Evolutionary conservation across 345 rosid genomes (phyloP).

Genomic region (Viola odorata): DNA sequence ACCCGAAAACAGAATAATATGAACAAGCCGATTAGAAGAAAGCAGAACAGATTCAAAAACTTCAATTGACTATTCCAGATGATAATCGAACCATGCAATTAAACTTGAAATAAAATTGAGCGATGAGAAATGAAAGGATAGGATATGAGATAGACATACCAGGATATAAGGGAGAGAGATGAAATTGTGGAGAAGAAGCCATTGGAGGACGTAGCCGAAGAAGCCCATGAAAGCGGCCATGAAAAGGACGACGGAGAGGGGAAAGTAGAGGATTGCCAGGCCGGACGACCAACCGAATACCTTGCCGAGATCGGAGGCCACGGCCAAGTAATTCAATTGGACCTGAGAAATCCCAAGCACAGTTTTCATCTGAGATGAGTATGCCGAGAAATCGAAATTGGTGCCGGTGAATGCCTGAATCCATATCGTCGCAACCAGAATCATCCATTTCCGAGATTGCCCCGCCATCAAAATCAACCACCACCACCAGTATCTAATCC

Average conservation of each 20-base stretch:
- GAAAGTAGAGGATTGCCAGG: conserved; percentile 66
- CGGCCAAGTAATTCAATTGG: conserved; percentile 79
- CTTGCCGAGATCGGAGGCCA: conserved; percentile 93
- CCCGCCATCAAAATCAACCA: conserved; percentile 44
- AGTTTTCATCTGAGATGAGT: conserved; percentile 70
- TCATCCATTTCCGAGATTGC: conserved; percentile 92
- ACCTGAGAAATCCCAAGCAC: conserved; percentile 81
- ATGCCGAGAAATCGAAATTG: conserved; percentile 91
- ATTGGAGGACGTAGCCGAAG: conserved; percentile 75
- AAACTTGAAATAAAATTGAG: not conserved
- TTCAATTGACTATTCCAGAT: not conserved
- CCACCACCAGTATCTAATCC: not conserved
- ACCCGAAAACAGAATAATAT: too few relatives aligned
- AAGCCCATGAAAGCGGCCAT: conserved; percentile 82
- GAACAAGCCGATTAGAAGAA: too few relatives aligned
- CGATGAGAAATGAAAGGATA: not conserved
- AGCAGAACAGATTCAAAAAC: too few relatives aligned
- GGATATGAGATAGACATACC: conserved; percentile 32
- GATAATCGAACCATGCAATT: not conserved
- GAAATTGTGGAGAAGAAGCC: conserved; percentile 60
- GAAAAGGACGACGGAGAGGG: conserved; percentile 69
- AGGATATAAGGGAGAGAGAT: conserved; percentile 69
- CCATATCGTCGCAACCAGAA: conserved; percentile 88
- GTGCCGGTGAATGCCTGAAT: conserved; percentile 97
- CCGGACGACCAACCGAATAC: conserved; percentile 96